A percentile compares a stretch with the other conserved stretches of the same genome.
These are phyloP conservation scores for Purshia tridentata DNA, from an alignment of 306 rosid species.

Conservation along the genomic window DNA sequence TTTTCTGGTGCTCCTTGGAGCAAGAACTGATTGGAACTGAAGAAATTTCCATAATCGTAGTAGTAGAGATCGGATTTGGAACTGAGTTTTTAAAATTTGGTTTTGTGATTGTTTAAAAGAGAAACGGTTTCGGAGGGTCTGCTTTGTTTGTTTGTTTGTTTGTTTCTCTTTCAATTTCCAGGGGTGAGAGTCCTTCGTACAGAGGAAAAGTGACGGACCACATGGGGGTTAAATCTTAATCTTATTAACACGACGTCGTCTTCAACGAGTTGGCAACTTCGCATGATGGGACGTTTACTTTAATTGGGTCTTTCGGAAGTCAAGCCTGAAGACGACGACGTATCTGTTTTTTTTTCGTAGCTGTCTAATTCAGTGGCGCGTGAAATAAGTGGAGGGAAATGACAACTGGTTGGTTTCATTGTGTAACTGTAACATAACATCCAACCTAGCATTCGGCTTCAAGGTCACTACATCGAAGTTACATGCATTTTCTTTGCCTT, in stretches of 20 bases:
- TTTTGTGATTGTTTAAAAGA: not conserved
- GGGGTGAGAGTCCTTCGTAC: not conserved
- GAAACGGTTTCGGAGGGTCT: not conserved
- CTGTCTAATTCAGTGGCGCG: not conserved
- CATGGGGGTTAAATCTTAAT: not conserved
- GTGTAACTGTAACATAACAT: too few relatives aligned
- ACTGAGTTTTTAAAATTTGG: not conserved
- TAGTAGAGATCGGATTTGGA: not conserved
- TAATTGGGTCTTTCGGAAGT: not conserved
- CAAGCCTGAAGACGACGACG: constrained; percentile 4
- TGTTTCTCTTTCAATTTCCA: not conserved
- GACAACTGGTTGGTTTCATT: too few relatives aligned
- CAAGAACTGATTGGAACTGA: constrained; percentile 43
- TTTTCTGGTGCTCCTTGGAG: constrained; percentile 55
- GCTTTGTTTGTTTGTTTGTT: constrained; percentile 20
- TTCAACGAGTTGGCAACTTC: not conserved
- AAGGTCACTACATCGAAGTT: too few relatives aligned
- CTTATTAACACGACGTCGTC: constrained; percentile 24
- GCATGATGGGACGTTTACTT: not conserved
- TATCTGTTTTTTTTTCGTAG: not conserved
- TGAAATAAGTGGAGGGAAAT: not conserved
- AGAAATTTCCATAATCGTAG: constrained; percentile 57
- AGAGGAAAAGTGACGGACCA: not conserved
- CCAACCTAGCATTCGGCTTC: too few relatives aligned
- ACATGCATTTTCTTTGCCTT: too few relatives aligned